A percentile compares a stretch with the other conserved stretches of the same genome.
Conservation (phyloP, 371 early-diverging fungal species). For the Mortierella sp. region DNA sequence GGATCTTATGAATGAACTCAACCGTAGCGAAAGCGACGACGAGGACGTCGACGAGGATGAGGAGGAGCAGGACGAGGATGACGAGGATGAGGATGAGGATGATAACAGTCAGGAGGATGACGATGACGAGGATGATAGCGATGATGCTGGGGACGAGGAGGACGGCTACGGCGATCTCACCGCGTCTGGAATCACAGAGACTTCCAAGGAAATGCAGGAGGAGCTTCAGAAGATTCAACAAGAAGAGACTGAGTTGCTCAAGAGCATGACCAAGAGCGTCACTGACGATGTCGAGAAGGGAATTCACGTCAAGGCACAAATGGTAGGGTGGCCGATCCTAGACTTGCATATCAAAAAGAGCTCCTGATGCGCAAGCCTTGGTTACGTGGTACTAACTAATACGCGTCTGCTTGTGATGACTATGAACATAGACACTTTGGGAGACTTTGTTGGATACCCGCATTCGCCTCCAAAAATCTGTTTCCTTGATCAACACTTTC, state of each 20-base stretch:
- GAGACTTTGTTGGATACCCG: slow-evolving; percentile 90
- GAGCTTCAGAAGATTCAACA: slow-evolving; percentile 83
- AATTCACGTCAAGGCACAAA: slow-evolving; percentile 86
- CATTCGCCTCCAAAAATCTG: slow-evolving; percentile 89
- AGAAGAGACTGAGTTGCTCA: slow-evolving; percentile 79
- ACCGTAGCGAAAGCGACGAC: slow-evolving; percentile 51
- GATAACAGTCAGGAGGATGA: slow-evolving; percentile 52
- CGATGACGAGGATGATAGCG: slow-evolving; percentile 36
- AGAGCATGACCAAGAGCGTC: slow-evolving; percentile 64
- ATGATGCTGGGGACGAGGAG: slow-evolving; percentile 47
- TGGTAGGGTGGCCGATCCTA: slow-evolving; percentile 23
- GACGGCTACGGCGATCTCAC: slow-evolving; percentile 51
- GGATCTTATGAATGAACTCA: slow-evolving; percentile 55
- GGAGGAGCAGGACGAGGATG: slow-evolving; percentile 30
- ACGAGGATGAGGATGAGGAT: slow-evolving; percentile 35
- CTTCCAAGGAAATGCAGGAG: slow-evolving; percentile 65
- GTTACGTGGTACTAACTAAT: background rate
- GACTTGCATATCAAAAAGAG: background rate
- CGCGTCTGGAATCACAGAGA: slow-evolving; percentile 33
- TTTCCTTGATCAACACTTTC: slow-evolving; percentile 83
- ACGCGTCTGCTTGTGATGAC: background rate
- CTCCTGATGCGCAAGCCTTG: too few species aligned
- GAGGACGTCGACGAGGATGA: slow-evolving; percentile 58
- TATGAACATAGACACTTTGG: slow-evolving; percentile 75
- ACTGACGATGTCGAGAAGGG: slow-evolving; percentile 92